phyloP scores from a whole-genome alignment of 495 filamentous ascomycete genomes.

The Annulohypoxylon nitens region DNA sequence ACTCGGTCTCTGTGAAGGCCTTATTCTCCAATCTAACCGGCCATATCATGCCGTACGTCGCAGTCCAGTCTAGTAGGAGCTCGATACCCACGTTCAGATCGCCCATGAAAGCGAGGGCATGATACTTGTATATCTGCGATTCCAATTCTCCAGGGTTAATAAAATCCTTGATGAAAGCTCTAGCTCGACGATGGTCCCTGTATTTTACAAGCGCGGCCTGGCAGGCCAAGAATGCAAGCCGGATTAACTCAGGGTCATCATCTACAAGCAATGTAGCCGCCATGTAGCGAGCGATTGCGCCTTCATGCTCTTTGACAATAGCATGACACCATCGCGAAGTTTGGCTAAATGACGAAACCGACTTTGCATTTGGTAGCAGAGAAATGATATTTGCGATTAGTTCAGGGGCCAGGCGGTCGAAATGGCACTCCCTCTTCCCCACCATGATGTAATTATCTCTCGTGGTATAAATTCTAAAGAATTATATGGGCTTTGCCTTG shows the following conservation, averaged over 20 bases:
- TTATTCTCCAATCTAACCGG: not conserved
- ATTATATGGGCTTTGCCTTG: not conserved
- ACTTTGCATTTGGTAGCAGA: not conserved
- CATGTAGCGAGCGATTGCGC: conserved; percentile 2
- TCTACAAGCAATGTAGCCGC: not conserved
- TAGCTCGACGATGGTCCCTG: not conserved
- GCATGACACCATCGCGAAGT: not conserved
- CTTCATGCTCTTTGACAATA: not conserved
- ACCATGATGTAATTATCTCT: not conserved
- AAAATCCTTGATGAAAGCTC: conserved; percentile 14
- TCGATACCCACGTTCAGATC: conserved; percentile 7
- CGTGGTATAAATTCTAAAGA: not conserved
- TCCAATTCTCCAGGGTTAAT: not conserved
- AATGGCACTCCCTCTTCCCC: not conserved
- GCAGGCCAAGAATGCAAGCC: conserved; percentile 24
- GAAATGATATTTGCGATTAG: conserved; percentile 12
- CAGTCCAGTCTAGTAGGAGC: conserved; percentile 13
- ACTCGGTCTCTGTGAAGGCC: conserved; percentile 19
- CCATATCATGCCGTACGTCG: not conserved
- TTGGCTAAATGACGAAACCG: not conserved
- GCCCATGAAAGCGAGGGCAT: not conserved
- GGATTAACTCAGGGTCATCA: conserved; percentile 10
- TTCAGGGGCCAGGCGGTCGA: conserved; percentile 19
- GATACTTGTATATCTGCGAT: not conserved
- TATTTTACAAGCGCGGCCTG: not conserved